Conservation (phyloP, 805 yeast species). For the Teunomyces tritomae region DNA sequence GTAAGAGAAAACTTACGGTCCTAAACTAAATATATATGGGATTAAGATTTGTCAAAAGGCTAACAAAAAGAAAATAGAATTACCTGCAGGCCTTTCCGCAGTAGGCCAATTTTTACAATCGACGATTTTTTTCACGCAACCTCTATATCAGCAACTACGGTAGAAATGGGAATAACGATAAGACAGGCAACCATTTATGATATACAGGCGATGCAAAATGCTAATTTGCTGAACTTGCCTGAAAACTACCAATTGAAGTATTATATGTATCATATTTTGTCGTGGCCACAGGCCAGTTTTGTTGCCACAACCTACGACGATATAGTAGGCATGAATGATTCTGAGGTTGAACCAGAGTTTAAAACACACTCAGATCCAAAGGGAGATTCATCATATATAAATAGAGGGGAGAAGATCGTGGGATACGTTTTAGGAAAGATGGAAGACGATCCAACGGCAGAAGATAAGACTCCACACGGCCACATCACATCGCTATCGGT, state of each 20-base stretch:
- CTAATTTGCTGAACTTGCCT: conserved; percentile 86
- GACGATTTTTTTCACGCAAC: background rate
- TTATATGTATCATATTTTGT: conserved; percentile 86
- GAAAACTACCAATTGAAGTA: conserved; percentile 92
- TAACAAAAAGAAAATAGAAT: background rate
- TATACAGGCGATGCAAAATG: conserved; percentile 93
- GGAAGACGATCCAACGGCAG: conserved; percentile 88
- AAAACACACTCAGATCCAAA: conserved; percentile 36
- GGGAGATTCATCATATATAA: conserved; percentile 63
- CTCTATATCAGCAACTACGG: background rate
- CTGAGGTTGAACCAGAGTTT: conserved; percentile 16
- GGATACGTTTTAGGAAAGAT: conserved; percentile 95
- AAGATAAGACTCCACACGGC: conserved; percentile 77
- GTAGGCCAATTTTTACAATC: background rate
- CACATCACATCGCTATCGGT: conserved; percentile 93
- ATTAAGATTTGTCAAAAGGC: background rate
- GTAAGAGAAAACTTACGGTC: conserved; percentile 52
- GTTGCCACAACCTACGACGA: conserved; percentile 81
- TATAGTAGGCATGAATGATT: conserved; percentile 26
- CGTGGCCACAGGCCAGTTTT: conserved; percentile 98
- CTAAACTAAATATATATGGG: conserved; percentile 3
- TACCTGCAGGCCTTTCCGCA: background rate
- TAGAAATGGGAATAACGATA: conserved; percentile 74
- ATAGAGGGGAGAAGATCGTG: conserved; percentile 75
- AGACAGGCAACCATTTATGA: conserved; percentile 85